Percentiles rank a stretch among this genome's conserved stretches.
Evolutionary conservation across 768 basidiomycete genomes (phyloP).

Genomic region (Clavaria fumosa): DNA sequence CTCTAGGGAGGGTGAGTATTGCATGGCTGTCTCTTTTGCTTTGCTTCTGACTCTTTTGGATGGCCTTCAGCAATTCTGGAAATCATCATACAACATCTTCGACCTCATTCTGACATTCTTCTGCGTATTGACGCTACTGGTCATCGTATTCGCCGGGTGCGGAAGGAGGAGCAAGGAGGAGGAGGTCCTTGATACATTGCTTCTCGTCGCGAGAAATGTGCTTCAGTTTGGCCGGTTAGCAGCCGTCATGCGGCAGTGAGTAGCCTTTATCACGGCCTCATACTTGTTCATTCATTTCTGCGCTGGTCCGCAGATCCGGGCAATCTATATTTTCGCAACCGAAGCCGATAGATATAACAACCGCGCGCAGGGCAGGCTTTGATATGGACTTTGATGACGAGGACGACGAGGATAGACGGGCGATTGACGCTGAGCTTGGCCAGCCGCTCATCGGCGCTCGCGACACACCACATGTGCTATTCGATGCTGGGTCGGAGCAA

Average conservation of each 20-base stretch:
- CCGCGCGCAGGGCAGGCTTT: slow-evolving; percentile 49
- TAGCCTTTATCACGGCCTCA: slow-evolving; percentile 11
- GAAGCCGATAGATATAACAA: slow-evolving; percentile 71
- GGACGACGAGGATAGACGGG: slow-evolving; percentile 46
- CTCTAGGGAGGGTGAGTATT: slow-evolving; percentile 72
- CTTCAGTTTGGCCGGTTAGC: slow-evolving; percentile 88
- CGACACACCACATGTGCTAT: slow-evolving; percentile 39
- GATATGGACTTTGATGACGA: slow-evolving; percentile 52
- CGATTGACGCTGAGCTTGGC: slow-evolving; percentile 45
- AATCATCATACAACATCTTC: slow-evolving; percentile 79
- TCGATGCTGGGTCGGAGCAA: slow-evolving; percentile 37
- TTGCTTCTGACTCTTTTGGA: neutral
- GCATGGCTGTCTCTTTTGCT: no score
- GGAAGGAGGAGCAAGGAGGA: slow-evolving; percentile 77
- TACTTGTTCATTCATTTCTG: slow-evolving; percentile 3
- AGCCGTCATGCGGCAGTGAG: slow-evolving; percentile 86
- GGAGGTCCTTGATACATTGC: slow-evolving; percentile 82
- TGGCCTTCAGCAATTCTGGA: slow-evolving; percentile 78
- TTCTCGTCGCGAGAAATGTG: slow-evolving; percentile 84
- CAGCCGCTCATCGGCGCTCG: slow-evolving; percentile 45
- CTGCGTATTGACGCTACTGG: slow-evolving; percentile 77
- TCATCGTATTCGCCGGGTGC: slow-evolving; percentile 81
- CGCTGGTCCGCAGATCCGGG: slow-evolving; percentile 42
- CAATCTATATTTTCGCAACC: slow-evolving; percentile 81
- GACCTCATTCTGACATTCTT: slow-evolving; percentile 81